Evolutionary conservation across 1,284 basidiomycete species (phyloP).

Genomic region (Naganishia liquefaciens): DNA sequence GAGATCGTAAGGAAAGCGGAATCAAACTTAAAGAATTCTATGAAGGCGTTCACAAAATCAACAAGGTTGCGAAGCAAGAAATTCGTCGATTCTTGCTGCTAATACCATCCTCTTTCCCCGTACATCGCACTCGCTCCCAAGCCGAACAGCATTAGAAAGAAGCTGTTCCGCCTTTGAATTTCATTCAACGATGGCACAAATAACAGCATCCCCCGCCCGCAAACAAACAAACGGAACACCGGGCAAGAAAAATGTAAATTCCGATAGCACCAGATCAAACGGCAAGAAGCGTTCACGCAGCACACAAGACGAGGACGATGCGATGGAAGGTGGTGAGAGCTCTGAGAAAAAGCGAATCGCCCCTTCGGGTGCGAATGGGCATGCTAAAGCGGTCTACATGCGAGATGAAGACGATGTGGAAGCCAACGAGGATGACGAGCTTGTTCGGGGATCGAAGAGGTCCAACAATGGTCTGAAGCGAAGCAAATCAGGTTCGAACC

Average conservation of each 20-base stretch:
- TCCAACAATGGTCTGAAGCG: slow-evolving; percentile 2
- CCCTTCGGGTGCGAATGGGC: neutral
- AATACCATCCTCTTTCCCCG: too few relatives aligned
- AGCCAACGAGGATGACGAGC: slow-evolving; percentile 16
- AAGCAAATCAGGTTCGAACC: neutral
- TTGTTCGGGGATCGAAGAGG: slow-evolving; percentile 3
- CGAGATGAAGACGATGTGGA: slow-evolving; percentile 21
- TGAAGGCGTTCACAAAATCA: slow-evolving; percentile 20
- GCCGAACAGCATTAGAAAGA: too few relatives aligned
- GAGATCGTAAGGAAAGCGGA: neutral
- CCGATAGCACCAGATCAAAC: slow-evolving; percentile 5
- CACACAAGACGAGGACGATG: neutral
- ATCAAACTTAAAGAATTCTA: slow-evolving; percentile 10
- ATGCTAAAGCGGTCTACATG: slow-evolving; percentile 11
- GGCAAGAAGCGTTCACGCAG: slow-evolving; percentile 16
- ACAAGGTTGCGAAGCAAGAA: slow-evolving; percentile 19
- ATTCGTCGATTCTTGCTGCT: slow-evolving; percentile 7
- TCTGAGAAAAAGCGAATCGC: slow-evolving; percentile 4
- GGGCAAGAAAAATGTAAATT: neutral
- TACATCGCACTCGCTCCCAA: too few relatives aligned
- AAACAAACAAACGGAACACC: slow-evolving; percentile 6
- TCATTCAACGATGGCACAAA: slow-evolving; percentile 5
- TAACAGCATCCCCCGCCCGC: neutral
- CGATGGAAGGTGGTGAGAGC: neutral
- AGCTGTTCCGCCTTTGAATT: neutral